Percentiles rank a stretch among this genome's conserved stretches.
Evolutionary conservation across 495 filamentous ascomycete genomes (phyloP).

Genomic region (Geoglossum glabrum): DNA sequence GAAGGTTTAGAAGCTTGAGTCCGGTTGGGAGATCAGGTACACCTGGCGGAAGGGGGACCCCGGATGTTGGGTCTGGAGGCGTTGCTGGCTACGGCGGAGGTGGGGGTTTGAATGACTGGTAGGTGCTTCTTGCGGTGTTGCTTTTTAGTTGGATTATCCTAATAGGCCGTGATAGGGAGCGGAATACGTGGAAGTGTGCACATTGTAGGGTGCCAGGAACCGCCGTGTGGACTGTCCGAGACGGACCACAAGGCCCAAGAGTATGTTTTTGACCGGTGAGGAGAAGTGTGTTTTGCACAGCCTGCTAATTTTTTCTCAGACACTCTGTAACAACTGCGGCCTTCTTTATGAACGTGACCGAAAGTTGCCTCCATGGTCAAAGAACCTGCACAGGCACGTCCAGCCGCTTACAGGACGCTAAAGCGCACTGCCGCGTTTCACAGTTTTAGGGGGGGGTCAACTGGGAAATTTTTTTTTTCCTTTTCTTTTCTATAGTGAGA

Average conservation of each 20-base stretch:
- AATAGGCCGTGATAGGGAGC: constrained; percentile 32
- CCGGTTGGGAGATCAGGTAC: constrained; percentile 46
- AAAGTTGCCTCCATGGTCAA: constrained; percentile 64
- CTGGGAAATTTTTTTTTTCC: too few relatives aligned
- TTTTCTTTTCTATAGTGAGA: too few relatives aligned
- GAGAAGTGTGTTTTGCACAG: neutral
- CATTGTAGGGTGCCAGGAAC: constrained; percentile 80
- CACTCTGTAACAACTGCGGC: constrained; percentile 88
- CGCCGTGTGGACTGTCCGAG: constrained; percentile 82
- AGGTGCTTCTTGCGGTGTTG: constrained; percentile 9
- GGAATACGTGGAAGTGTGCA: constrained; percentile 69
- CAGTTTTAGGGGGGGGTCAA: neutral
- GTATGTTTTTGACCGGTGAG: constrained; percentile 28
- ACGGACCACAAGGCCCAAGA: constrained; percentile 68
- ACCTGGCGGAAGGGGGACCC: constrained; percentile 52
- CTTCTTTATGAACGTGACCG: constrained; percentile 73
- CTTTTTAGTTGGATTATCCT: neutral
- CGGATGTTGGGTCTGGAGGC: constrained; percentile 45
- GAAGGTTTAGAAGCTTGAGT: constrained; percentile 73
- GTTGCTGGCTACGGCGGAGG: constrained; percentile 43
- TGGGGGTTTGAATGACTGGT: constrained; percentile 53
- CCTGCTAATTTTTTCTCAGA: constrained; percentile 26
- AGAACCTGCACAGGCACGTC: constrained; percentile 47
- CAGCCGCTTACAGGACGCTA: constrained; percentile 20
- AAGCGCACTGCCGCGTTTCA: neutral